These are phyloP conservation scores for Solanum virginianum DNA, from an alignment of 257 asterid genomes.

Conservation along the genomic window DNA sequence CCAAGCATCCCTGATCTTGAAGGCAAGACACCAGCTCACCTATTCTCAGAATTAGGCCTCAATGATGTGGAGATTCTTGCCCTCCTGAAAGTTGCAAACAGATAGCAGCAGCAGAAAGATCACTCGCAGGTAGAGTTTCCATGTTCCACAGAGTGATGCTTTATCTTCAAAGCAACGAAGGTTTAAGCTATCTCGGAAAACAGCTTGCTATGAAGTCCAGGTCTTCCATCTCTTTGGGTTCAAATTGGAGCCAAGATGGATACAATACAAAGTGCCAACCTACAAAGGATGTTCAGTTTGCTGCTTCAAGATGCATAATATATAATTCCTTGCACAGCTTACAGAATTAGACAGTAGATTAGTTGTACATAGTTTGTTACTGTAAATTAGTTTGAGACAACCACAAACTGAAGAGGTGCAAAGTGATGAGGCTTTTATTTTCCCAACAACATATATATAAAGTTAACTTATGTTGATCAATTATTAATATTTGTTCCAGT, in stretches of 20 bases:
- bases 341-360: neutral
- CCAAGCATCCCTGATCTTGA: constrained; percentile 53
- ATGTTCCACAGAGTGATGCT: neutral
- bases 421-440: neutral
- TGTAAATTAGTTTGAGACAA: neutral
- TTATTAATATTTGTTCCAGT: neutral
- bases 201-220: neutral
- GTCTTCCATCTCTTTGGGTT: neutral
- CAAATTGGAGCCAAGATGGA: neutral
- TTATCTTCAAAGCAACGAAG: neutral
- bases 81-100: constrained; percentile 42
- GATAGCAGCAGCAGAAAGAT: constrained; percentile 23
- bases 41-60: constrained; percentile 37
- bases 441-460: neutral
- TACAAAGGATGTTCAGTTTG: neutral
- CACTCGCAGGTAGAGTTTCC: neutral
- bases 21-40: constrained; percentile 60
- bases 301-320: neutral
- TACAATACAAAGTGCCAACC: neutral
- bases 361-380: neutral
- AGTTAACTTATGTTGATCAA: neutral
- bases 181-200: neutral
- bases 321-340: neutral
- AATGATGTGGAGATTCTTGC: constrained; percentile 63
- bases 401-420: neutral